These are phyloP conservation scores for Trichoderma pleuroti DNA, from an alignment of 2,329 filamentous ascomycete genomes.

Conservation along the genomic window DNA sequence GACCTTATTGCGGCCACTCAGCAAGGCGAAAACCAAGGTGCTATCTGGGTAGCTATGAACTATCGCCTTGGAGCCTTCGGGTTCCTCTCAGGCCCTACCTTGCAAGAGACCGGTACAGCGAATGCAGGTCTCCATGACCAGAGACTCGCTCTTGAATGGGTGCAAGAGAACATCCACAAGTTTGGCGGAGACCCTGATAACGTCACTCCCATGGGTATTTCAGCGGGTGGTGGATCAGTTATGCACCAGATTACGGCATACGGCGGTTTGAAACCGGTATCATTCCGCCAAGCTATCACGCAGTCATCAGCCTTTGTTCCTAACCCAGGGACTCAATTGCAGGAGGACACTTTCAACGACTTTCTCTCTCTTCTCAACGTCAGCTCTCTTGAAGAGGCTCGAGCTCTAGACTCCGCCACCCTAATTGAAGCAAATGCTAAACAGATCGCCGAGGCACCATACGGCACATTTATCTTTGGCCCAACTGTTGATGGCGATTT, in stretches of 20 bases:
- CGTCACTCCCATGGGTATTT: neutral
- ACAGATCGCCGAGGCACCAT: neutral
- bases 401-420: neutral
- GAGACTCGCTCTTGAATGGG: neutral
- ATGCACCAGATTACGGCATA: neutral
- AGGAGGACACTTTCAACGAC: neutral
- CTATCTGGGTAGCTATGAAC: neutral
- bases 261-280: neutral
- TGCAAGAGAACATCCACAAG: neutral
- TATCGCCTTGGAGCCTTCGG: neutral
- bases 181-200: neutral
- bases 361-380: neutral
- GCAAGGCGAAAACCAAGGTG: neutral
- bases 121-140: neutral
- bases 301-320: neutral
- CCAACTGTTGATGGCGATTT: neutral
- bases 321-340: neutral
- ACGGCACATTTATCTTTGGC: neutral
- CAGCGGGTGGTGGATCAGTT: neutral
- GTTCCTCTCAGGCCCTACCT: neutral
- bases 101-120: neutral
- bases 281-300: neutral
- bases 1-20: neutral
- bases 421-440: neutral
- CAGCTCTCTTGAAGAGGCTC: neutral